Base-by-base conservation (phyloP, 805 yeast genomes). In the Yarrowia sp. region DNA sequence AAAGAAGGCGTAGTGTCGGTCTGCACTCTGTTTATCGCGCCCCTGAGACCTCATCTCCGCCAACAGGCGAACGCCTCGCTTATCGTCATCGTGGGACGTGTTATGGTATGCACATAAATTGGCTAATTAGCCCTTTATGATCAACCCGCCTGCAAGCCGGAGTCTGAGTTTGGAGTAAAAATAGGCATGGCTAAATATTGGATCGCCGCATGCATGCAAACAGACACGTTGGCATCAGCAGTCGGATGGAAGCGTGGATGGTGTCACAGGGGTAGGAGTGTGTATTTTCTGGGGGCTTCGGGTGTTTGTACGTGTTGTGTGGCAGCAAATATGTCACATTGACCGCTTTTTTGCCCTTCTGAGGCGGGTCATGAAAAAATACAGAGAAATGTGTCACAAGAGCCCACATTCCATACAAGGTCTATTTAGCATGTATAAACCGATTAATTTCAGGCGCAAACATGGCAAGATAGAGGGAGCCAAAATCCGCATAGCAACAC, bases 351-450 rank as follows among this genome's bases (percentile, higher is more conserved):
- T 16, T 35, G 13, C 19, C n/a, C n/a, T n/a, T n/a, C n/a, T n/a
- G n/a, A n/a, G n/a, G n/a, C n/a, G n/a, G n/a, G n/a, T n/a, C n/a
- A n/a, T n/a, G n/a, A n/a, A n/a, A n/a, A n/a, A n/a, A n/a, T n/a
- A n/a, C n/a, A n/a, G n/a, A n/a, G n/a, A n/a, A n/a, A n/a, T n/a
- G n/a, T n/a, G n/a, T 35, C 42, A 19, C 24, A 42, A 46, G 7
- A n/a, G 32, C 19, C 42, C 16, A 35, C 58, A 51, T 51, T 51
- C 58, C 58, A 51, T 51, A 51, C 58, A 35, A 51, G 42, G 58
- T 51, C 41, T 33, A 51, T 33, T 51, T 51, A 51, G 32, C 42
- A 35, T 35, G 58, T 35, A 22, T 31, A 47, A 32, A 18, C 35
- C 24, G 35, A 44, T 16, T 19, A 18, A 44, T 44, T 42, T 44